Conservation (phyloP, 1,139 yeast species). For the Suhomyces maxii region DNA sequence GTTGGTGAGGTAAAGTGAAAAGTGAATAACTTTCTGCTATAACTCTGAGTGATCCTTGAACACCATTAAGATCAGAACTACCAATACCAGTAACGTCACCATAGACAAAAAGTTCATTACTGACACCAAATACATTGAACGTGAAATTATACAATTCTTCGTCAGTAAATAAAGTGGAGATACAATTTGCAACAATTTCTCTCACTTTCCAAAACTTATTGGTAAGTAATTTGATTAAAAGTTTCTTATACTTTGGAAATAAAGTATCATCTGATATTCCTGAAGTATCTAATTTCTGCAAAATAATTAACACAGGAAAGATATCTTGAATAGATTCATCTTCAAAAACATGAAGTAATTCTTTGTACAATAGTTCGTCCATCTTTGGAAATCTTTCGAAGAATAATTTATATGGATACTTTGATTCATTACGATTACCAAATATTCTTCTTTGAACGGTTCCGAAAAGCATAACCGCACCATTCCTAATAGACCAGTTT, state of each 20-base stretch:
- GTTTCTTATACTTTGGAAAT: slow-evolving; percentile 11
- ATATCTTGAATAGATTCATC: slow-evolving; percentile 33
- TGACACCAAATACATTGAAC: neutral
- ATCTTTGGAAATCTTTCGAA: slow-evolving; percentile 63
- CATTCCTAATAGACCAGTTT: slow-evolving; percentile 85
- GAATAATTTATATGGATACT: slow-evolving; percentile 39
- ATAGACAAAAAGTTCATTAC: neutral
- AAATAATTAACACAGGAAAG: slow-evolving; percentile 72
- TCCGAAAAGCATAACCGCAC: slow-evolving; percentile 91
- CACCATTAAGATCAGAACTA: slow-evolving; percentile 1
- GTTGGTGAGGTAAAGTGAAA: neutral
- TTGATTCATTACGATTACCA: slow-evolving; percentile 50
- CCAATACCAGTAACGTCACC: neutral
- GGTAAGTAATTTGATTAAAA: slow-evolving; percentile 13
- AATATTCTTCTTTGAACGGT: slow-evolving; percentile 77
- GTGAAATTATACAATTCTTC: slow-evolving; percentile 18
- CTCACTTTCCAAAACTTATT: slow-evolving; percentile 75
- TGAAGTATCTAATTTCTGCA: slow-evolving; percentile 54
- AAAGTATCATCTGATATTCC: slow-evolving; percentile 2
- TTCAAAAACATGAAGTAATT: slow-evolving; percentile 31
- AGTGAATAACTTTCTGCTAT: slow-evolving; percentile 2
- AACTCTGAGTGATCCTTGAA: slow-evolving; percentile 6
- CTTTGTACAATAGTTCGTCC: slow-evolving; percentile 45
- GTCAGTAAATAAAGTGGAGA: slow-evolving; percentile 50
- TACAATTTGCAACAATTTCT: slow-evolving; percentile 77